phyloP scores from a whole-genome alignment of 306 rosid genomes.

The Quercus suber region DNA sequence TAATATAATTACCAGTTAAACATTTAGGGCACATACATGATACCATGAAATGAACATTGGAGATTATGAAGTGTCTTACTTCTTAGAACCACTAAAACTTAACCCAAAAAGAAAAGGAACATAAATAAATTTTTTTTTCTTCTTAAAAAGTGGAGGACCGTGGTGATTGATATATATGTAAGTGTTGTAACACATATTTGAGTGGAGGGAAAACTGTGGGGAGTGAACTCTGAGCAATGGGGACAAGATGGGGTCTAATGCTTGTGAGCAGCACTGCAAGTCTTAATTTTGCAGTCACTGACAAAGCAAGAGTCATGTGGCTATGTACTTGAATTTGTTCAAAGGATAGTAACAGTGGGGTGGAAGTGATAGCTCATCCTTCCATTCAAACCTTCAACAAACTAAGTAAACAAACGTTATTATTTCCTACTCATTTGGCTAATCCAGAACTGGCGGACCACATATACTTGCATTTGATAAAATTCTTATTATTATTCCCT shows the following conservation, averaged over 20 bases:
- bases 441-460: not conserved
- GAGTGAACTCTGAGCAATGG: constrained; percentile 26
- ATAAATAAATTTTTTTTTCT: not conserved
- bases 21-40: not conserved
- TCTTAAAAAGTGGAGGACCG: not conserved
- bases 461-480: not conserved
- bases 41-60: constrained; percentile 16
- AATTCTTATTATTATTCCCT: not conserved
- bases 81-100: constrained; percentile 7
- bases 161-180: constrained; percentile 5
- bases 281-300: constrained; percentile 26
- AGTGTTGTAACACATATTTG: constrained; percentile 15
- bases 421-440: constrained; percentile 35
- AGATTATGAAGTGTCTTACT: constrained; percentile 4
- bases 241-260: constrained; percentile 47
- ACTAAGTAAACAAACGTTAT: constrained; percentile 22
- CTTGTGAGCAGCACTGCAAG: constrained; percentile 30
- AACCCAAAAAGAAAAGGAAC: not conserved
- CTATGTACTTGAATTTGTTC: constrained; percentile 19
- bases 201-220: constrained; percentile 21
- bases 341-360: not conserved
- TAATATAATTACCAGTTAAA: not conserved
- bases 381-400: constrained; percentile 9
- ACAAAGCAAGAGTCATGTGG: constrained; percentile 38
- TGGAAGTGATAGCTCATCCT: not conserved